Evolutionary conservation across 2,329 filamentous ascomycete genomes (phyloP).

Genomic region (Talaromyces sp.): DNA sequence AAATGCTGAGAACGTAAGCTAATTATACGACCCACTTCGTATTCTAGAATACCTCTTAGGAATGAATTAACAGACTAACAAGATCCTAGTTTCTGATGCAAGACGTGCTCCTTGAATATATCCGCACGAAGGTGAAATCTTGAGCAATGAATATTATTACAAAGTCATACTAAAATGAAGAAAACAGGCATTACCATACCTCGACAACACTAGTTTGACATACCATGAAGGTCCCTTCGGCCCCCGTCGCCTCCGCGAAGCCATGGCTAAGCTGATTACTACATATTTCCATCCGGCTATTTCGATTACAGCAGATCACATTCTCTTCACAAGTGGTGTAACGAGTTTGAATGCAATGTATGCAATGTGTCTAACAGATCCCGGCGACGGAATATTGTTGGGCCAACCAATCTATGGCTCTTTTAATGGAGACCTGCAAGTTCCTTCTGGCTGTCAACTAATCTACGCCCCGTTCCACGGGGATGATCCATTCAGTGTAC

Average conservation of each 20-base stretch:
- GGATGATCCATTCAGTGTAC: slow-evolving; percentile 41
- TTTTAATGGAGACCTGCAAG: slow-evolving; percentile 51
- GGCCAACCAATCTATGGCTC: slow-evolving; percentile 50
- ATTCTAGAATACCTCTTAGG: not conserved
- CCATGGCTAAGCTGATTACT: slow-evolving; percentile 46
- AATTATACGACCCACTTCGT: not conserved
- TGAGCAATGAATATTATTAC: not conserved
- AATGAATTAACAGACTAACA: not conserved
- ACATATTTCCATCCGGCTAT: slow-evolving; percentile 39
- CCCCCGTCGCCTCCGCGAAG: slow-evolving; percentile 39
- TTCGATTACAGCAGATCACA: slow-evolving; percentile 36
- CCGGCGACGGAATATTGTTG: slow-evolving; percentile 49
- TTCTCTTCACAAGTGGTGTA: slow-evolving; percentile 45
- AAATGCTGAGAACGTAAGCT: slow-evolving; percentile 38
- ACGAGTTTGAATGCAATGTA: slow-evolving; percentile 47
- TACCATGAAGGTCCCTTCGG: slow-evolving; percentile 41
- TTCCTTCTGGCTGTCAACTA: slow-evolving; percentile 42
- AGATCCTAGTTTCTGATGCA: slow-evolving; percentile 9
- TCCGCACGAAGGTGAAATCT: not conserved
- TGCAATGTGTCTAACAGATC: slow-evolving; percentile 44
- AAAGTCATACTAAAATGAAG: not conserved
- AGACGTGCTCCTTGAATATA: slow-evolving; percentile 7
- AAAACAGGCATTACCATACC: not conserved
- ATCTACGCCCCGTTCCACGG: slow-evolving; percentile 40
- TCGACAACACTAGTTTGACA: slow-evolving; percentile 28